phyloP scores from a whole-genome alignment of 78 protist genomes.

The Ministeria vibrans region DNA sequence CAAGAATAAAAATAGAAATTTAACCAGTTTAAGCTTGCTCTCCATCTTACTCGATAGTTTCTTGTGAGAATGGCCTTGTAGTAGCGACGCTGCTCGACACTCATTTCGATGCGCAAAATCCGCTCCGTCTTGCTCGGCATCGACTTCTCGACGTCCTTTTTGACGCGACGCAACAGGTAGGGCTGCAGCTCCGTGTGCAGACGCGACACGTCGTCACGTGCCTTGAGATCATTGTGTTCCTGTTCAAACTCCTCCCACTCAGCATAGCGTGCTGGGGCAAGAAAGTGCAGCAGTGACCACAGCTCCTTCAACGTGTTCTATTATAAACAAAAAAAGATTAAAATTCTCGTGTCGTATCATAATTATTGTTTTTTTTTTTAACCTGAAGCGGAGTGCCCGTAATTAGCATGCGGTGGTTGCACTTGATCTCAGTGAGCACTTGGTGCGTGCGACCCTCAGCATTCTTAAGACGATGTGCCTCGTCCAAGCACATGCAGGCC shows the following conservation, averaged over 20 bases:
- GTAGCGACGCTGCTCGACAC: constrained; percentile 62
- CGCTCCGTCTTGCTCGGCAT: constrained; percentile 66
- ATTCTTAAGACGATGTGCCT: constrained; percentile 82
- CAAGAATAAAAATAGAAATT: too few species aligned
- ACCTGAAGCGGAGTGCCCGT: constrained; percentile 96
- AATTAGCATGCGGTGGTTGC: constrained; percentile 35
- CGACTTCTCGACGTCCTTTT: constrained; percentile 82
- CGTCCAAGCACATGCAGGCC: constrained; percentile 20
- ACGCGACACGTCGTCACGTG: constrained; percentile 25
- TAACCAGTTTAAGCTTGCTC: constrained; percentile 22
- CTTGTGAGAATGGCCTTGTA: constrained; percentile 56
- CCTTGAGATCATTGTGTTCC: constrained; percentile 40
- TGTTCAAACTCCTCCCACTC: constrained; percentile 29
- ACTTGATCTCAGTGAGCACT: constrained; percentile 9
- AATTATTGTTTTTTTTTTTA: too few species aligned
- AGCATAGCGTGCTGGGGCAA: constrained; percentile 60
- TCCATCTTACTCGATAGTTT: constrained; percentile 33
- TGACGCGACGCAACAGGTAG: constrained; percentile 73
- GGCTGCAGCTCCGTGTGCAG: constrained; percentile 79
- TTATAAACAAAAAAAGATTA: too few species aligned
- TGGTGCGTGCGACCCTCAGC: constrained; percentile 45
- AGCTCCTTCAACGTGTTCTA: constrained; percentile 68
- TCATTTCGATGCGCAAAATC: constrained; percentile 78
- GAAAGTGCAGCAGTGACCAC: constrained; percentile 79
- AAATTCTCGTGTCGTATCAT: neutral